A percentile compares a stretch with the other conserved stretches of the same genome.
These are phyloP conservation scores for Termitomyces sp. DNA, from an alignment of 768 basidiomycete species.

Conservation along the genomic window DNA sequence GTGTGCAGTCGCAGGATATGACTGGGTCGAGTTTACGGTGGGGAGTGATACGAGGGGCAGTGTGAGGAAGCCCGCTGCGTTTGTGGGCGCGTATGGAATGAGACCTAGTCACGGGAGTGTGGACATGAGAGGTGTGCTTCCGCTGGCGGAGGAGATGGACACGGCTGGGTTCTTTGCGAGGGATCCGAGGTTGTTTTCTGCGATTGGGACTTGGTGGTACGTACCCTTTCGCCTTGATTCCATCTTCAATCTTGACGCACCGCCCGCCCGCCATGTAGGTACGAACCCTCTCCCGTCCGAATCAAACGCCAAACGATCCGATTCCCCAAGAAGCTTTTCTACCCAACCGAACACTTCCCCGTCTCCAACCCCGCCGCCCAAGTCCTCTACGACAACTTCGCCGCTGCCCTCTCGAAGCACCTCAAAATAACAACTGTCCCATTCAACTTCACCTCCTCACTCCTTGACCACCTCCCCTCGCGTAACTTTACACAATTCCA, in stretches of 20 bases:
- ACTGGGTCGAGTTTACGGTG: slow-evolving; percentile 34
- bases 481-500: slow-evolving; percentile 25
- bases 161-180: slow-evolving; percentile 33
- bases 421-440: slow-evolving; percentile 22
- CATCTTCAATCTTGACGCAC: not conserved
- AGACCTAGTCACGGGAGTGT: slow-evolving; percentile 24
- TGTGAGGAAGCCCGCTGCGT: slow-evolving; percentile 35
- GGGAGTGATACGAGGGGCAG: slow-evolving; percentile 38
- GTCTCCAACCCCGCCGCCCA: slow-evolving; percentile 28
- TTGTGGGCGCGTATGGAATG: slow-evolving; percentile 35
- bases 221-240: slow-evolving; percentile 5
- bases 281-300: slow-evolving; percentile 24
- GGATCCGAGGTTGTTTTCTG: slow-evolving; percentile 26
- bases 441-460: slow-evolving; percentile 24
- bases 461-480: slow-evolving; percentile 26
- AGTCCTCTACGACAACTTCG: slow-evolving; percentile 26
- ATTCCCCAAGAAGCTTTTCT: slow-evolving; percentile 28
- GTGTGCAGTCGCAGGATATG: slow-evolving; percentile 33
- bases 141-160: slow-evolving; percentile 37
- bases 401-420: slow-evolving; percentile 18
- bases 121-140: slow-evolving; percentile 29
- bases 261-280: no score
- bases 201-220: slow-evolving; percentile 26
- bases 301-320: slow-evolving; percentile 19
- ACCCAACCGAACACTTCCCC: slow-evolving; percentile 33